These are phyloP conservation scores for Wickerhamomyces sp. DNA, from an alignment of 1,139 yeast species.

Conservation along the genomic window DNA sequence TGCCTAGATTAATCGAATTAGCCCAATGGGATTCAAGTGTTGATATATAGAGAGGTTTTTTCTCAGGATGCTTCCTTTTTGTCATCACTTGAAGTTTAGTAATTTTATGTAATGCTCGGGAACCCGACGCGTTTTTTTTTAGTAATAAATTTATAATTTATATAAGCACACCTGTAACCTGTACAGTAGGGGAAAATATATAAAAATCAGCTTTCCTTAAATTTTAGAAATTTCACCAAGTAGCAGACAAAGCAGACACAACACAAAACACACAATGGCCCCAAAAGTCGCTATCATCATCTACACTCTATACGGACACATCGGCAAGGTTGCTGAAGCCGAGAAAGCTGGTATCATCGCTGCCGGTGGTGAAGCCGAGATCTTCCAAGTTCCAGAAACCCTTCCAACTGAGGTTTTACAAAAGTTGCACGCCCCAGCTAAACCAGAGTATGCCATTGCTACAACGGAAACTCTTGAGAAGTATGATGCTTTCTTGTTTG, in stretches of 20 bases:
- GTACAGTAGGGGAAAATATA: too few species aligned
- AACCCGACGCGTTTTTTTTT: background rate
- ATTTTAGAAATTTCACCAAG: too few species aligned
- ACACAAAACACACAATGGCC: conserved; percentile 15
- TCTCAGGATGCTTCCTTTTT: background rate
- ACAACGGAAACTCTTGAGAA: conserved; percentile 48
- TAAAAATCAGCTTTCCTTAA: background rate
- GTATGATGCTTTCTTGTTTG: conserved; percentile 75
- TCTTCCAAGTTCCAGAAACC: conserved; percentile 79
- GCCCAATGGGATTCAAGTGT: background rate
- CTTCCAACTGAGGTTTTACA: conserved; percentile 55
- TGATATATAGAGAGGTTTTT: background rate
- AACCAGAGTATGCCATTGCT: conserved; percentile 59
- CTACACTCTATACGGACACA: conserved; percentile 81
- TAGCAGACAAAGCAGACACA: too few species aligned
- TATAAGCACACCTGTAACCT: too few species aligned
- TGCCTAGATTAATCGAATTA: too few species aligned
- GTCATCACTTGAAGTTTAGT: background rate
- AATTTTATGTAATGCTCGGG: conserved; percentile 3
- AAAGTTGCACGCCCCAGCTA: conserved; percentile 61
- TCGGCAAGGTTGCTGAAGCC: conserved; percentile 60
- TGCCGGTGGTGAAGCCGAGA: conserved; percentile 67
- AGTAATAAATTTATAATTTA: too few species aligned
- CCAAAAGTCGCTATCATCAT: conserved; percentile 49
- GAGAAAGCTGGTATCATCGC: conserved; percentile 63